These are phyloP conservation scores for Trichoderma aggressivum DNA, from an alignment of 2,329 filamentous ascomycete species.

Conservation along the genomic window DNA sequence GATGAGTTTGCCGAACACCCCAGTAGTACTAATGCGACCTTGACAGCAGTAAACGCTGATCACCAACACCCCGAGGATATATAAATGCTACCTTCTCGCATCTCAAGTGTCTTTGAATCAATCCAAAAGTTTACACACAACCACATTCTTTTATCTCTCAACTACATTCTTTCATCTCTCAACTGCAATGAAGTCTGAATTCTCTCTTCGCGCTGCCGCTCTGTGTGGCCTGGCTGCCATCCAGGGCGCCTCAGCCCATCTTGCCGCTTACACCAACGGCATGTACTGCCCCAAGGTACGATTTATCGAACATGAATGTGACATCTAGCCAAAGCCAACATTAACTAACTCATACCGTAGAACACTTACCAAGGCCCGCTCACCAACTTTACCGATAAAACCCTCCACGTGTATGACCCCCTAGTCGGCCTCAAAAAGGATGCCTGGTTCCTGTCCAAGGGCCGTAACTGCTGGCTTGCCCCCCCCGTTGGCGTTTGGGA, in stretches of 20 bases:
- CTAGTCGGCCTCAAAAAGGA: background rate
- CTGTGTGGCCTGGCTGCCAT: background rate
- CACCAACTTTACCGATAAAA: background rate
- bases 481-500: background rate
- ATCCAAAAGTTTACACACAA: background rate
- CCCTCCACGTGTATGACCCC: background rate
- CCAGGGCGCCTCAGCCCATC: background rate
- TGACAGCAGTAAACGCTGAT: background rate
- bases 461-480: conserved; percentile 1
- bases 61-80: background rate
- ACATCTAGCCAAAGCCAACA: rapidly evolving
- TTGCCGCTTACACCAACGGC: background rate
- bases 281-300: conserved; percentile 10
- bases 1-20: background rate
- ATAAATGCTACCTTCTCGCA: background rate
- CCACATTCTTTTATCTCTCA: background rate
- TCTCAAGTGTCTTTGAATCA: background rate
- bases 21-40: background rate
- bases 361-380: background rate
- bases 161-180: background rate
- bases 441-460: conserved; percentile 4
- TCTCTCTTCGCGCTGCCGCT: background rate
- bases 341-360: background rate
- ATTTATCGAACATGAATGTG: too few species aligned
- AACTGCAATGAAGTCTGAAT: background rate